A percentile compares a stretch with the other conserved stretches of the same genome.
Conservation (phyloP, 2,329 filamentous ascomycete species). For the Alternaria triticimaculans region DNA sequence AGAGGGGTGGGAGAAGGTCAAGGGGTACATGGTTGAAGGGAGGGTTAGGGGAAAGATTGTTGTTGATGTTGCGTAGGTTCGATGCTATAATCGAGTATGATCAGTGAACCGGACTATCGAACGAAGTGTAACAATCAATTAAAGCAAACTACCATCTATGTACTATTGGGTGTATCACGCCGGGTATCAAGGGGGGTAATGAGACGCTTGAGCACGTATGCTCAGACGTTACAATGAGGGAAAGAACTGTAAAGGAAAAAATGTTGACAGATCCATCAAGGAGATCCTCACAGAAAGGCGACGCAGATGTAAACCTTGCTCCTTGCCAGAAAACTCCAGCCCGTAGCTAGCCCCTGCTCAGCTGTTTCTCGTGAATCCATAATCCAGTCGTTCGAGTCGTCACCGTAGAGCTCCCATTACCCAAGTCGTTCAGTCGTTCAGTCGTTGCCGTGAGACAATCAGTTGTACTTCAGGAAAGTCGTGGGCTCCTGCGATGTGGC, state of each 20-base stretch:
- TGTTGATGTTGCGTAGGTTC: constrained; percentile 18
- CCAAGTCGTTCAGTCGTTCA: not conserved
- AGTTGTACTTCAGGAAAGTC: not conserved
- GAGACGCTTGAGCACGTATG: not conserved
- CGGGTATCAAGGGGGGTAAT: constrained; percentile 8
- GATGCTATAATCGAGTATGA: not conserved
- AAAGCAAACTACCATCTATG: constrained; percentile 1
- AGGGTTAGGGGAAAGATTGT: constrained; percentile 43
- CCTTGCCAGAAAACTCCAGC: not conserved
- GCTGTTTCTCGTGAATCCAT: not conserved
- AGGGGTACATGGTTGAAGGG: constrained; percentile 33
- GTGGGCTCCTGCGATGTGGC: not conserved
- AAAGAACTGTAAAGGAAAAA: not conserved
- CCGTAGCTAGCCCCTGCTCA: not conserved
- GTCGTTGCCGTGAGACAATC: not conserved
- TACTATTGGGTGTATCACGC: constrained; percentile 3
- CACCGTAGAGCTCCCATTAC: not conserved
- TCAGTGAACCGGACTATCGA: not conserved
- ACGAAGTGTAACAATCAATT: not conserved
- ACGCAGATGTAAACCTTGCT: not conserved
- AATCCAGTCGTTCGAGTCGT: not conserved
- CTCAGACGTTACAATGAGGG: not conserved
- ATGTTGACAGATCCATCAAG: not conserved
- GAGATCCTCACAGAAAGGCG: not conserved
- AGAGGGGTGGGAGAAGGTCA: constrained; percentile 33